Evolutionary conservation across 805 yeast species (phyloP), one percentile per base, ranked within the genome.

Genomic region (Candida andamanensis): DNA sequence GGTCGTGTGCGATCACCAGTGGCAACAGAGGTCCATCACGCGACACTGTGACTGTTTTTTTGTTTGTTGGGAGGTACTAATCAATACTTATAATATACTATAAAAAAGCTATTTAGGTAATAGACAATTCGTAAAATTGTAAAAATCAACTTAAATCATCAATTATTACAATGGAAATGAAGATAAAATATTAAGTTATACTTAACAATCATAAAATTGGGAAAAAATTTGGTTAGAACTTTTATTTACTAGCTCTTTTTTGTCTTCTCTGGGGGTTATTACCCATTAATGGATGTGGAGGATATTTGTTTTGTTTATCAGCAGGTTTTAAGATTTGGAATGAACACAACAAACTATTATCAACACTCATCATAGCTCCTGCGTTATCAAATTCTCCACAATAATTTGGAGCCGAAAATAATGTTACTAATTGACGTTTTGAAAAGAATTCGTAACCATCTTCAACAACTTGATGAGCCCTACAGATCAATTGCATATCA

Each of bases 291-390:
- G 46, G 39, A 35, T 42, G 63, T 45, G 55, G 78, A 32, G 69
- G 67, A 50, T 60, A 65, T 60, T 83, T 82, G 42, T 84, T 80
- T 64, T 86, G 86, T 75, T 90, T 90, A 60, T 92, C 97, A 32
- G 98, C 97, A 18, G 98, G 98, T 64, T 92, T 92, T 60, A 90
- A 76, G 52, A 90, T 92, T 63, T 84, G 92, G 78, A 90, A 90
- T 12, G 97, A 89, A 69, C 98, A 90, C 51, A 90, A 72, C 53
- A 90, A 74, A 60, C 90, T 80, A 66, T 92, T 97, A 61, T 92
- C 97, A 36, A 90, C 97, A 52, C 94, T 79, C 98, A 90, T 90
- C 97, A 92, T 92, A 25, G 98, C 98, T 54, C 97, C 98, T 2
- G 97, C 97, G 55, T 90, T 90, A 63, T 90, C 98, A 57, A 90